phyloP scores from a whole-genome alignment of 768 basidiomycete species.

The Gyrodon lividus region DNA sequence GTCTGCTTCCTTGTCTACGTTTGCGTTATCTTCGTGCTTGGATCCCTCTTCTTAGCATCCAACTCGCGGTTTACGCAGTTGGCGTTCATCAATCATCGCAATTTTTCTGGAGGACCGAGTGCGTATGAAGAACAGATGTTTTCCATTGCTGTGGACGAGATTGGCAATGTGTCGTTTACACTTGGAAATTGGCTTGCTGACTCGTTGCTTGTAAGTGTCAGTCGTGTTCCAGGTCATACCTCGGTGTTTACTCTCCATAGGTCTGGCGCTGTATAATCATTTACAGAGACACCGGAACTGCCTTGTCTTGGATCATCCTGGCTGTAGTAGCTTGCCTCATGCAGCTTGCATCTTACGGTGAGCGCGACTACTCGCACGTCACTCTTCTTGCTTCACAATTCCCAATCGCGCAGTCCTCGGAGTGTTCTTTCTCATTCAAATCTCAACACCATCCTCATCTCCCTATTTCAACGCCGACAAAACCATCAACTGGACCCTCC shows the following conservation, averaged over 20 bases:
- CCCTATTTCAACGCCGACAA: conserved; percentile 19
- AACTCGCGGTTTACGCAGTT: conserved; percentile 30
- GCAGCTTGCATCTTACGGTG: conserved; percentile 27
- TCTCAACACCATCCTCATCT: conserved; percentile 27
- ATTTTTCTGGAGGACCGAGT: conserved; percentile 27
- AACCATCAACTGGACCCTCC: conserved; percentile 24
- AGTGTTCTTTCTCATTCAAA: conserved; percentile 22
- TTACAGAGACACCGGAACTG: conserved; percentile 17
- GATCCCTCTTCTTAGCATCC: conserved; percentile 26
- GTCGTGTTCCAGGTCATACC: background rate
- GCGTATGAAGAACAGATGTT: conserved; percentile 26
- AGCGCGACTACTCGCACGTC: background rate
- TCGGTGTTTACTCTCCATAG: conserved; percentile 3
- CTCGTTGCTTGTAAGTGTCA: conserved; percentile 20
- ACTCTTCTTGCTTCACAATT: background rate
- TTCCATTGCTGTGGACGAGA: conserved; percentile 23
- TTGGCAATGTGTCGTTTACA: conserved; percentile 26
- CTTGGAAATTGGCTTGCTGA: conserved; percentile 30
- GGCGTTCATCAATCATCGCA: conserved; percentile 29
- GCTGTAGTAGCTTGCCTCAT: conserved; percentile 19
- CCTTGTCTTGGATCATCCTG: conserved; percentile 16
- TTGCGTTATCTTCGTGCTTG: conserved; percentile 20
- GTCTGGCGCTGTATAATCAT: conserved; percentile 32
- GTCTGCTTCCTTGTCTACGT: conserved; percentile 24
- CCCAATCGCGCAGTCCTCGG: conserved; percentile 18